Conservation (phyloP, 768 basidiomycete species). For the Russula ochroleuca region DNA sequence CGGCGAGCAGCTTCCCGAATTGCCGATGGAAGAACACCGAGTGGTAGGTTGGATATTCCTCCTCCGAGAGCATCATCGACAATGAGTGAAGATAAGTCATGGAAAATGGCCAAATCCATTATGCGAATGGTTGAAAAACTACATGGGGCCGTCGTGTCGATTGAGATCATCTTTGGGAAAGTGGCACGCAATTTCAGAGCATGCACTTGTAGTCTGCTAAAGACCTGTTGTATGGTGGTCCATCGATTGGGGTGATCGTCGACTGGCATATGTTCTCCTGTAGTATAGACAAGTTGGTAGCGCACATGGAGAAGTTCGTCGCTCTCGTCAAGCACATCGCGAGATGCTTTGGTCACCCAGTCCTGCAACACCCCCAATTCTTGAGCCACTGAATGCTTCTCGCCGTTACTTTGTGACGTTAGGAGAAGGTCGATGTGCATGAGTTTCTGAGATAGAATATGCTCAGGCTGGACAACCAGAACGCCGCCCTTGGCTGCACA, state of each 20-base stretch:
- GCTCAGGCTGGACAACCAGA: too few species aligned
- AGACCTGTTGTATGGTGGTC: conserved; percentile 39
- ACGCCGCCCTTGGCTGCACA: too few species aligned
- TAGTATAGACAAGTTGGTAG: too few species aligned
- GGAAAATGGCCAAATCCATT: neutral
- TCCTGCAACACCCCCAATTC: too few species aligned
- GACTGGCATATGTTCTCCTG: too few species aligned
- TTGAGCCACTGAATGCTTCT: too few species aligned
- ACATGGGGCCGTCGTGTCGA: neutral
- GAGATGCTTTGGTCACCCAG: too few species aligned
- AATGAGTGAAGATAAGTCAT: conserved; percentile 3
- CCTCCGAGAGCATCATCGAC: conserved; percentile 8
- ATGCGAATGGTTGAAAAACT: conserved; percentile 13
- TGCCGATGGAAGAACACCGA: conserved; percentile 1
- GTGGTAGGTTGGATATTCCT: neutral
- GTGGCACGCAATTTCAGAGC: neutral
- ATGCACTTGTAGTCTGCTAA: conserved; percentile 33
- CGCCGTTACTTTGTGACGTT: too few species aligned
- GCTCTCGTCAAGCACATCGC: too few species aligned
- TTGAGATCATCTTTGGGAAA: neutral
- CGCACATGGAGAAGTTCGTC: too few species aligned
- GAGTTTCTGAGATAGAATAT: too few species aligned
- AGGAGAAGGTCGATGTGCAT: too few species aligned
- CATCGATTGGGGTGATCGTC: conserved; percentile 44
- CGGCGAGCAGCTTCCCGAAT: conserved; percentile 10